A percentile compares a stretch with the other conserved stretches of the same genome.
Conservation (phyloP, 805 yeast genomes). For the Yarrowia bubula region DNA sequence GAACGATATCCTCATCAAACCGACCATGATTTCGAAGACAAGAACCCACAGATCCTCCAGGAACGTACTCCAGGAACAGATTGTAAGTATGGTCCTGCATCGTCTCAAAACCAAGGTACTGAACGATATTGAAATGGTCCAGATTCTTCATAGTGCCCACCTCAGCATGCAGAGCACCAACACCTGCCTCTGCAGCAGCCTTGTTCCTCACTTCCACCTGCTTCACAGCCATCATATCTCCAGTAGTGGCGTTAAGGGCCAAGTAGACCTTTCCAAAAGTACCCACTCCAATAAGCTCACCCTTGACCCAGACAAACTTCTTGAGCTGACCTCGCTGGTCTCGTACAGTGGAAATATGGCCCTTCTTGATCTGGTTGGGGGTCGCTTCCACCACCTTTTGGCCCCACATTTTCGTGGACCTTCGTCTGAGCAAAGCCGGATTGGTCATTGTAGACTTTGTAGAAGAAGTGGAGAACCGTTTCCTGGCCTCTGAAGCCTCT, state of each 20-base stretch:
- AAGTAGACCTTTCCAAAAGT: constrained; percentile 92
- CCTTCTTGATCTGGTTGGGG: constrained; percentile 59
- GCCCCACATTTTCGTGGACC: constrained; percentile 97
- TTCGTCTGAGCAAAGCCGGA: constrained; percentile 54
- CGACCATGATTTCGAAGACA: constrained; percentile 78
- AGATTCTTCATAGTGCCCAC: constrained; percentile 91
- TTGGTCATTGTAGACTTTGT: constrained; percentile 24
- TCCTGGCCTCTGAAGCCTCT: constrained; percentile 73
- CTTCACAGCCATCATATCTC: constrained; percentile 98
- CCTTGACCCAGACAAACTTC: constrained; percentile 96
- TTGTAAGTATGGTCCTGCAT: constrained; percentile 67
- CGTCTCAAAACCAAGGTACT: constrained; percentile 90
- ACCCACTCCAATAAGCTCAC: constrained; percentile 94
- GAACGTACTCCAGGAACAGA: constrained; percentile 89
- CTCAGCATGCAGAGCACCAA: constrained; percentile 83
- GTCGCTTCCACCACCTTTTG: constrained; percentile 88
- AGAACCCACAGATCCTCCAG: constrained; percentile 95
- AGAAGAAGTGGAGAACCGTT: constrained; percentile 37
- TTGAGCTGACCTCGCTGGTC: constrained; percentile 66
- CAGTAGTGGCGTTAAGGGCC: constrained; percentile 91
- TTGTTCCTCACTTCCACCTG: constrained; percentile 70
- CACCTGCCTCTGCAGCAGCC: constrained; percentile 50
- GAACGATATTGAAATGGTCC: constrained; percentile 92
- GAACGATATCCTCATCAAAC: constrained; percentile 74
- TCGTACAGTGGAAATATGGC: constrained; percentile 63